Base-by-base conservation (phyloP, 768 basidiomycete genomes). In the Naganishia randhawae region DNA sequence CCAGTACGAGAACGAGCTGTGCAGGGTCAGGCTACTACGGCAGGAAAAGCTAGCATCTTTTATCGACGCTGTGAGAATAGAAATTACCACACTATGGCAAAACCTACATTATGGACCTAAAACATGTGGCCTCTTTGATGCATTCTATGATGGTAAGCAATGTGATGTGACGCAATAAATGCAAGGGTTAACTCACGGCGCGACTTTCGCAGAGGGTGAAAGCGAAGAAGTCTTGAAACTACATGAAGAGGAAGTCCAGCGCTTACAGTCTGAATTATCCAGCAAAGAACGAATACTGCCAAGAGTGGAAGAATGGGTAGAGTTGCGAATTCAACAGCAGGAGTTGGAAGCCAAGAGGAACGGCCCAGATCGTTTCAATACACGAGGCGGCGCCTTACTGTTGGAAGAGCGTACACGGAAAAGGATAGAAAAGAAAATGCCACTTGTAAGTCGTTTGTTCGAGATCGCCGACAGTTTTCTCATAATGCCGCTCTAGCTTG, bases 381-480 rank as follows among this genome's bases (percentile, higher is more conserved):
- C 67, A 32, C 50, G 78, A 22, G 78, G 78, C 25, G 78, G 74
- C 5, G 76, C 74, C 19, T 69, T 99, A 39, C 81, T 97, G 63
- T 85, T 91, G 68, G 95, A 99, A 80, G 95, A 97, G 82, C 96
- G 96, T 84, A 92, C 95, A 88, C 85, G 95, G 64, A 98, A 97
- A 79, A 84, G 94, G 32, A 92, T 99, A 16, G 84, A 84, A 66
- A 90, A 91, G 77, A 89, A 95, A 81, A 97, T 96, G 76, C 95
- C 95, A 31, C 85, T 89, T 76, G 95, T 96, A 76, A 71, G 87
- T 81, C 27, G n/a, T 27, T 32, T 22, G 55, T 61, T 27, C 48
- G 45, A 19, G 10, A 3, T 27, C 10, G 10, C 9, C 25, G 16
- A 7, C 42, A 32, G 32, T 17, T 14, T 25, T 57, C 17, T 61